Evolutionary conservation across 495 filamentous ascomycete genomes (phyloP).

Genomic region (Penicillium lividum): DNA sequence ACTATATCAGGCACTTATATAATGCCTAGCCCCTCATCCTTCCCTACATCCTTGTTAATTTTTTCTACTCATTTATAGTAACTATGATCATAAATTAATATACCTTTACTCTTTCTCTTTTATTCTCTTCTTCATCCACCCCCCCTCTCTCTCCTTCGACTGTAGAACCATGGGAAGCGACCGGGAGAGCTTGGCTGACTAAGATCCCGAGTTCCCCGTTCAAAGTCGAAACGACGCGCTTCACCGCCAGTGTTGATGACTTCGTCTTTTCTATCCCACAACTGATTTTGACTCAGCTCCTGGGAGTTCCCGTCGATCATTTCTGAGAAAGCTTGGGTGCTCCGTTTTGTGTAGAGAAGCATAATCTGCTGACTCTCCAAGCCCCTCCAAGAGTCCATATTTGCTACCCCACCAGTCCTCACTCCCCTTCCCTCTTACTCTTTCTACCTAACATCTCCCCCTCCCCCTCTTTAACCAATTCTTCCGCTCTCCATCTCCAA

Average conservation of each 20-base stretch:
- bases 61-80: neutral
- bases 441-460: slow-evolving; percentile 9
- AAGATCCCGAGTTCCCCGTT: slow-evolving; percentile 18
- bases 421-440: slow-evolving; percentile 5
- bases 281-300: slow-evolving; percentile 7
- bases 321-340: neutral
- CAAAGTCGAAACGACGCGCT: slow-evolving; percentile 25
- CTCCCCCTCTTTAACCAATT: slow-evolving; percentile 14
- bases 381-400: slow-evolving; percentile 35
- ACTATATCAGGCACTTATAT: too few relatives aligned
- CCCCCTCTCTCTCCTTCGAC: neutral
- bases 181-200: slow-evolving; percentile 19
- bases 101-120: neutral
- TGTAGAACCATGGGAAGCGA: slow-evolving; percentile 4
- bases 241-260: slow-evolving; percentile 34
- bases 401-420: slow-evolving; percentile 27
- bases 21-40: too few relatives aligned
- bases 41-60: neutral
- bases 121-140: neutral
- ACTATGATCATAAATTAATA: neutral
- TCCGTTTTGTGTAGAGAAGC: neutral
- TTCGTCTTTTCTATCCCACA: slow-evolving; percentile 14
- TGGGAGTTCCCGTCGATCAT: slow-evolving; percentile 7
- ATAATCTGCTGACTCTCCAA: neutral
- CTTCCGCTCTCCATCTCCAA: slow-evolving; percentile 4